Base-by-base conservation (phyloP, 2,329 filamentous ascomycete species). In the Zasmidium angulare region DNA sequence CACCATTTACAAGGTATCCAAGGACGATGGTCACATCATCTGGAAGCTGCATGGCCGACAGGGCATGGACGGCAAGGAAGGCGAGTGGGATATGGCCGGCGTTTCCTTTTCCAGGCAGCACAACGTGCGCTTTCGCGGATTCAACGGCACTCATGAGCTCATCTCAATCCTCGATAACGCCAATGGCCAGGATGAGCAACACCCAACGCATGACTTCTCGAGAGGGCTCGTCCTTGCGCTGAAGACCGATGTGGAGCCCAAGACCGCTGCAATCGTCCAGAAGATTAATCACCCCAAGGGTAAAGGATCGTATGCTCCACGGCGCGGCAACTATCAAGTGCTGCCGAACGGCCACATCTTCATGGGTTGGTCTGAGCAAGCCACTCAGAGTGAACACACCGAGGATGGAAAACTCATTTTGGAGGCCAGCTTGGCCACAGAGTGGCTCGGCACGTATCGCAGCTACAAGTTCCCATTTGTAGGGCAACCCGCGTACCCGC, bases 131-230 rank as follows among this genome's bases (percentile, higher is more conserved):
- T 79, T 75, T 48, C 68, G 78, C 40, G 66, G 68, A 4, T 71
- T 76, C 47, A 71, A 77, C 40, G 71, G 72, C 2, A 71, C 76
- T 2, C 74, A 79, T 46, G 78, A 80, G 26, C 67, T 78, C 20
- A 77, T 83, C 59, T 79, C 78, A 6, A 69, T 84, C 24, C 82
- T 79, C 52, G 79, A 82, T 59, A 83, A 84, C 68, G 74, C 78
- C 17, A 78, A 76, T 0, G 56, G 59, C 3, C 73, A 64, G 24
- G 60, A 59, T 46, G 47, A 50, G 2, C 52, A 63, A 29, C 21
- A 48, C 14, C 31, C 61, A 1, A 62, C 63, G 7, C 55, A 61
- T 36, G 46, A 52, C 23, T 54, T 56, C 36, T 67, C 65, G 14
- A 59, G 63, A 21, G 65, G 65, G 4, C 46, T 67, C n/a, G 54